A percentile compares a stretch with the other conserved stretches of the same genome.
phyloP scores from a whole-genome alignment of 2,329 filamentous ascomycete species.

The Stagonosporopsis chrysanthemi region DNA sequence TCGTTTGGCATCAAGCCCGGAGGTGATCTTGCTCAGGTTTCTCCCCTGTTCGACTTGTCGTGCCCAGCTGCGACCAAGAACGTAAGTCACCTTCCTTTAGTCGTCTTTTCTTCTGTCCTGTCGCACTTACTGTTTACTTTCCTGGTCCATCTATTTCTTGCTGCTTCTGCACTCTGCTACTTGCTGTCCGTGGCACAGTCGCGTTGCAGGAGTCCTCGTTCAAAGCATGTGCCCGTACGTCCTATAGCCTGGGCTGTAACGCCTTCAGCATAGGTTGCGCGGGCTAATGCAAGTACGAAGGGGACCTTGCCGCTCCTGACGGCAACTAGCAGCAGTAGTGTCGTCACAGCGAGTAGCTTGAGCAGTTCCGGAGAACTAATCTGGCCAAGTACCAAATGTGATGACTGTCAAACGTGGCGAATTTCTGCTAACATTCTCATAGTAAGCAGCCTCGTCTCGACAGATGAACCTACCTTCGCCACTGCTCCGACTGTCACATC shows the following conservation, averaged over 20 bases:
- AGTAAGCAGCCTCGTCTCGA: slow-evolving; percentile 13
- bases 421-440: neutral
- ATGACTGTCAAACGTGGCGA: neutral
- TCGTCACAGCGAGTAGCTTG: slow-evolving; percentile 11
- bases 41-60: slow-evolving; percentile 46
- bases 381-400: slow-evolving; percentile 4
- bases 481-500: slow-evolving; percentile 17
- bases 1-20: slow-evolving; percentile 73
- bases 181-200: slow-evolving; percentile 20
- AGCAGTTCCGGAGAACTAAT: slow-evolving; percentile 13
- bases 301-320: slow-evolving; percentile 9
- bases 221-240: slow-evolving; percentile 20
- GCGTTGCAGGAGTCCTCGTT: slow-evolving; percentile 24
- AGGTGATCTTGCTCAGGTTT: slow-evolving; percentile 41
- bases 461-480: slow-evolving; percentile 22
- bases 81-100: slow-evolving; percentile 36
- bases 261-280: slow-evolving; percentile 30
- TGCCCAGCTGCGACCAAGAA: slow-evolving; percentile 40
- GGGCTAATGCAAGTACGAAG: slow-evolving; percentile 41
- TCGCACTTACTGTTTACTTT: slow-evolving; percentile 31
- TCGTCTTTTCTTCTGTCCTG: slow-evolving; percentile 26
- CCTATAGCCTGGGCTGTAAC: slow-evolving; percentile 17
- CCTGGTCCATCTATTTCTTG: slow-evolving; percentile 30
- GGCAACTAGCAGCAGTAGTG: slow-evolving; percentile 26
- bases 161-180: slow-evolving; percentile 23